Percentiles rank a stretch among this genome's conserved stretches.
Evolutionary conservation across 345 rosid genomes (phyloP).

Genomic region (Bruguiera gymnorhiza): DNA sequence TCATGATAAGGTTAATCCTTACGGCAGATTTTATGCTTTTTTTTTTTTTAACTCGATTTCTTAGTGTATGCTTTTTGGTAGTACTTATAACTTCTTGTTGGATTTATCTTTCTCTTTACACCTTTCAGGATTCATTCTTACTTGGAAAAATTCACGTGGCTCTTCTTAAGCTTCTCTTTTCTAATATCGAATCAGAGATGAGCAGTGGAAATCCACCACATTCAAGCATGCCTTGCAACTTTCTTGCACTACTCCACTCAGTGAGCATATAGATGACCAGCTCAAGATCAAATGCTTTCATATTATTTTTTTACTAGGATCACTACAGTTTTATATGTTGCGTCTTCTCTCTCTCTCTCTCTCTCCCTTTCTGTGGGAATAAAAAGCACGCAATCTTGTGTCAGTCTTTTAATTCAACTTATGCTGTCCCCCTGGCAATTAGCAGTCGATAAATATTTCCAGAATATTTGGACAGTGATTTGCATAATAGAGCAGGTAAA

Average conservation of each 20-base stretch:
- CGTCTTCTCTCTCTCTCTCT: too few relatives aligned
- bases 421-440: too few relatives aligned
- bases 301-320: too few relatives aligned
- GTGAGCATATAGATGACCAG: conserved; percentile 44
- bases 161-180: conserved; percentile 77
- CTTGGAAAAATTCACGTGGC: conserved; percentile 88
- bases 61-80: background rate
- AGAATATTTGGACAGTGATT: background rate
- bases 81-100: background rate
- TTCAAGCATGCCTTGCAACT: conserved; percentile 75
- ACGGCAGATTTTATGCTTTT: conserved; percentile 4
- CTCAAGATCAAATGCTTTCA: background rate
- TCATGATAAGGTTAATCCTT: conserved; percentile 76
- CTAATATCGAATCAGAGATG: conserved; percentile 65
- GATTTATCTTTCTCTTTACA: conserved; percentile 20
- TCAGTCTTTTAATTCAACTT: too few relatives aligned
- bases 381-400: too few relatives aligned
- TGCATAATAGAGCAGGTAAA: background rate
- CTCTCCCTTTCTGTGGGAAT: background rate
- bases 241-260: conserved; percentile 87
- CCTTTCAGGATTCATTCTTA: conserved; percentile 73
- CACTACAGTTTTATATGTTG: background rate
- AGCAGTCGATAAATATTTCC: background rate
- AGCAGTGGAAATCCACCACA: conserved; percentile 45
- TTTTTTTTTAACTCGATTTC: conserved; percentile 4